A percentile compares a stretch with the other conserved stretches of the same genome.
These are phyloP conservation scores for Boletus sp. DNA, from an alignment of 1,284 basidiomycete species.

Conservation along the genomic window DNA sequence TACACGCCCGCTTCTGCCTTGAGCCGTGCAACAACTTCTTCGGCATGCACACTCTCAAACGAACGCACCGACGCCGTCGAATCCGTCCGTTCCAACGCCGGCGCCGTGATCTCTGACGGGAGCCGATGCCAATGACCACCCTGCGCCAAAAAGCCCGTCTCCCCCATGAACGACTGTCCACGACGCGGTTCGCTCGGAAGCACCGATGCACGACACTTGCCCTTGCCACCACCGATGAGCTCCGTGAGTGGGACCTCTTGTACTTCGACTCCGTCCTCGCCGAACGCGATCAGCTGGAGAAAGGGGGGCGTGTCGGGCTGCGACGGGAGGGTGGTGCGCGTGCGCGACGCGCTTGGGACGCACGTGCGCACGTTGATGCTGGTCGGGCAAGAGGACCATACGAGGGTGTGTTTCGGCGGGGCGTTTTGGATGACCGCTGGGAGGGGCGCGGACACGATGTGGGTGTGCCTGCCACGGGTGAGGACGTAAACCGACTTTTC, in stretches of 20 bases:
- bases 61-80: constrained; percentile 49
- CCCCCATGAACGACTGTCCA: constrained; percentile 64
- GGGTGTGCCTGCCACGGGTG: constrained; percentile 69
- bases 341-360: constrained; percentile 22
- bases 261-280: constrained; percentile 70
- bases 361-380: constrained; percentile 58
- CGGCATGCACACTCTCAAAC: constrained; percentile 54
- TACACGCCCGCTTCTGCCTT: constrained; percentile 67
- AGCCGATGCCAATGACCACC: constrained; percentile 75
- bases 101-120: constrained; percentile 40
- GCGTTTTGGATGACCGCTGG: constrained; percentile 52
- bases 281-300: constrained; percentile 68
- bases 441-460: constrained; percentile 68
- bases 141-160: constrained; percentile 60
- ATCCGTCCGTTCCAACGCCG: constrained; percentile 41
- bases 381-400: constrained; percentile 63
- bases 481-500: constrained; percentile 58
- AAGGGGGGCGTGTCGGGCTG: constrained; percentile 39
- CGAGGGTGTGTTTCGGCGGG: constrained; percentile 56
- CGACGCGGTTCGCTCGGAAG: constrained; percentile 45
- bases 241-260: constrained; percentile 58
- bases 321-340: background rate
- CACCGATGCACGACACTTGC: constrained; percentile 21
- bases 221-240: constrained; percentile 26
- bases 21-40: constrained; percentile 49